Percentiles rank a stretch among this genome's conserved stretches.
Conservation (phyloP, 2,329 filamentous ascomycete genomes). For the Calonectria hawksworthii region DNA sequence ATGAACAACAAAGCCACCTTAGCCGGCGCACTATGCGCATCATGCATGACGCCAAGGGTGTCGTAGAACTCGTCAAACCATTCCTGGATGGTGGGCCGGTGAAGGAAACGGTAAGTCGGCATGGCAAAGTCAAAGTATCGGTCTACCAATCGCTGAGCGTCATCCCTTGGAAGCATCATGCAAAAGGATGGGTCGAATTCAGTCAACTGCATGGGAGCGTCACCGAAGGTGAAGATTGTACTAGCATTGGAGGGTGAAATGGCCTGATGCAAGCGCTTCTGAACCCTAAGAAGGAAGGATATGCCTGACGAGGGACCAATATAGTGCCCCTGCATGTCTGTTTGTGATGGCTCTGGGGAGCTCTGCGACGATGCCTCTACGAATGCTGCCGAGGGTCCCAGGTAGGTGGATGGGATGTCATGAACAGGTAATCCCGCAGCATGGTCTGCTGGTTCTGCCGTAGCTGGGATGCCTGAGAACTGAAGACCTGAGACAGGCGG, state of each 20-base stretch:
- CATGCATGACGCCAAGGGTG: constrained; percentile 47
- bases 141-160: constrained; percentile 55
- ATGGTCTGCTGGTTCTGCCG: constrained; percentile 6
- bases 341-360: constrained; percentile 49
- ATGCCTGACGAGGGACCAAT: constrained; percentile 50
- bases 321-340: constrained; percentile 50
- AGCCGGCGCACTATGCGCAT: constrained; percentile 36
- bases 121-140: constrained; percentile 71
- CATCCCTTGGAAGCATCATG: constrained; percentile 56
- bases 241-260: constrained; percentile 44
- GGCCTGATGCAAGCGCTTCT: constrained; percentile 47
- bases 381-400: constrained; percentile 7
- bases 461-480: not conserved
- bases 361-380: constrained; percentile 35
- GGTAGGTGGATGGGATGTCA: constrained; percentile 24
- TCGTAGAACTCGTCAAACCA: constrained; percentile 61
- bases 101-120: constrained; percentile 68
- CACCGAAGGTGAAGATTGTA: constrained; percentile 63
- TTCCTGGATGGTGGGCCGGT: constrained; percentile 63
- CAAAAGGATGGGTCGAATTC: constrained; percentile 53
- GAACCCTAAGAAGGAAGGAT: constrained; percentile 48
- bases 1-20: constrained; percentile 62
- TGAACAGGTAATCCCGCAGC: constrained; percentile 18
- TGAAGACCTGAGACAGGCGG: constrained; percentile 20
- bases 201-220: constrained; percentile 58